Percentiles rank a stretch among this genome's conserved stretches.
phyloP scores from a whole-genome alignment of 2,329 filamentous ascomycete species.

The Aciculosporium take region DNA sequence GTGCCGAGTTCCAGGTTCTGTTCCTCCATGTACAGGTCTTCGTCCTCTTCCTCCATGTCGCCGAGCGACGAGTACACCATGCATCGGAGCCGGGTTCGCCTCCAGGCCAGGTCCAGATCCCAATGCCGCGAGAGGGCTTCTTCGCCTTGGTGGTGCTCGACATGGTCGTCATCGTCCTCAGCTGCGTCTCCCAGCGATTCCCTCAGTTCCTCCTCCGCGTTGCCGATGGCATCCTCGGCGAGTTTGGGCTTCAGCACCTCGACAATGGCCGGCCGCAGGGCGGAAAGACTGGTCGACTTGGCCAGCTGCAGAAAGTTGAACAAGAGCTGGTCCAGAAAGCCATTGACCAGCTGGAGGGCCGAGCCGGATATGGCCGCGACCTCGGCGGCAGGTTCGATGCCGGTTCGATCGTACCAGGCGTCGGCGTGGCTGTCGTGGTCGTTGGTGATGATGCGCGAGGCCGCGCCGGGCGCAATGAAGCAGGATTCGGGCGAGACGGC shows the following conservation, averaged over 20 bases:
- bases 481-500: constrained; percentile 62
- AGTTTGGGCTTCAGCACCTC: constrained; percentile 84
- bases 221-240: constrained; percentile 68
- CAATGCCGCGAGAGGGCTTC: constrained; percentile 47
- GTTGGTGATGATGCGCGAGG: constrained; percentile 81
- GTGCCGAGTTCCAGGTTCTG: constrained; percentile 52
- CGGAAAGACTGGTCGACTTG: constrained; percentile 59
- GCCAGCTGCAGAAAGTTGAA: constrained; percentile 78
- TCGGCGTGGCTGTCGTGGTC: constrained; percentile 65
- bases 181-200: constrained; percentile 72
- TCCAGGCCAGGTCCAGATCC: constrained; percentile 90
- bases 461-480: constrained; percentile 78
- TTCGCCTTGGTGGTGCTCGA: constrained; percentile 37
- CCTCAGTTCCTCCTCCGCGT: constrained; percentile 72
- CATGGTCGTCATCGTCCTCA: constrained; percentile 63
- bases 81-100: constrained; percentile 77
- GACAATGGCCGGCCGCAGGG: constrained; percentile 66
- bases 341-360: constrained; percentile 70
- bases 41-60: constrained; percentile 95
- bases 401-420: constrained; percentile 54
- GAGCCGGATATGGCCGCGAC: constrained; percentile 57
- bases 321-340: constrained; percentile 83
- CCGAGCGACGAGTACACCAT: constrained; percentile 98
- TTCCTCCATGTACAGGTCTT: constrained; percentile 74
- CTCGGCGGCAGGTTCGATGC: constrained; percentile 49